Percentiles rank a stretch among this genome's conserved stretches.
These are phyloP conservation scores for Rhododendron ferrugineum DNA, from an alignment of 148 eudicot species.

Conservation along the genomic window DNA sequence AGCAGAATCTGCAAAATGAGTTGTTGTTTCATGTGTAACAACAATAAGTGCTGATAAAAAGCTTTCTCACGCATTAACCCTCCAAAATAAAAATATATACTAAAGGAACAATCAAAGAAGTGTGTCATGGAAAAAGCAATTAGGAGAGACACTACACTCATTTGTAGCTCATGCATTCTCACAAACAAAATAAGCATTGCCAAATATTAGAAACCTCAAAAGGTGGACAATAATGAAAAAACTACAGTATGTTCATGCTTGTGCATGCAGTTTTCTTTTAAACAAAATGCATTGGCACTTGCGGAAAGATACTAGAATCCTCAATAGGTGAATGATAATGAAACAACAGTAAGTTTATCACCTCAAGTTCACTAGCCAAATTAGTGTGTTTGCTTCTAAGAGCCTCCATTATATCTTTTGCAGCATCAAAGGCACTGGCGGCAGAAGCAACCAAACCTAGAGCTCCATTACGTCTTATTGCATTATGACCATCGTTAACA, in stretches of 20 bases:
- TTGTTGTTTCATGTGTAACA: neutral
- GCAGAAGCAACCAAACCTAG: conserved; percentile 86
- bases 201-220: neutral
- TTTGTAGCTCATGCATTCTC: neutral
- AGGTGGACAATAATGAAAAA: neutral
- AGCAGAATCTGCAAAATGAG: conserved; percentile 57
- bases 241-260: neutral
- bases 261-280: neutral
- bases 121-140: neutral
- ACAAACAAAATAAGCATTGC: neutral
- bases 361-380: conserved; percentile 98
- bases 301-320: neutral
- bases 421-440: conserved; percentile 96
- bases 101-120: neutral
- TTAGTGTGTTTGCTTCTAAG: conserved; percentile 96
- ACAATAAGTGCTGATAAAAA: neutral
- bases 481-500: conserved; percentile 62
- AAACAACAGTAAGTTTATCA: conserved; percentile 8
- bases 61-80: neutral
- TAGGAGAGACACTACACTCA: neutral
- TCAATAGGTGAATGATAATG: neutral
- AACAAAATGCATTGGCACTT: neutral
- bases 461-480: conserved; percentile 73
- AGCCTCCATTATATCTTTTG: conserved; percentile 98
- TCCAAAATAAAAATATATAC: neutral